Base-by-base conservation (phyloP, 805 yeast species). In the Osmozyma mogii region DNA sequence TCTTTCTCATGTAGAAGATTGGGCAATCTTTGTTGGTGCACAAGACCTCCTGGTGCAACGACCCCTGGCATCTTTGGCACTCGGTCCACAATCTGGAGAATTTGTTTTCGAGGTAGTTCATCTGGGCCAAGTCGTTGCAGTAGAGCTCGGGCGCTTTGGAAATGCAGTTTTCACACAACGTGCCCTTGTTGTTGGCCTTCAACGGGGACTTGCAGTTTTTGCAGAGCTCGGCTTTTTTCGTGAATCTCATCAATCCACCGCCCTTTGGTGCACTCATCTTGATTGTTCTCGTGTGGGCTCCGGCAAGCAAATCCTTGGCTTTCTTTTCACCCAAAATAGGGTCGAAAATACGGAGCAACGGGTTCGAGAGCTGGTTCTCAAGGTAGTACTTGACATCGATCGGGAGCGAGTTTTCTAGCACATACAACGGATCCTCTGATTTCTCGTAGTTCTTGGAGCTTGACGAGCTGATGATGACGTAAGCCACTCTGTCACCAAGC, bases 1-100 rank as follows among this genome's bases (percentile, higher is more conserved):
- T 80, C 55, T 75, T 88, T 49, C 99, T 70, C 98, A 92, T 92
- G 54, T 92, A 92, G 49, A 92, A 92, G 21, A 92, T 92, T 2
- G 96, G 96, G 60, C 99, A 92, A 55, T 92, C 97, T 43, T 88
- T 87, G 43, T 89, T 85, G 0, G 95, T 78, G 54, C 99, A 92
- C 15, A 89, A 63, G 3, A 92, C 97, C 44, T 92, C 97, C 56
- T 87, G 96, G 47, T 92, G 96, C 31, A 94, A 61, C 15, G 92
- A 83, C 0, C 97, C 97, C 45, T 94, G 96, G 55, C 98, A 92
- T 35, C 96, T 65, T 59, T 92, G 99, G 53, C 99, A 94, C 51
- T 92, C 95, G 0, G 97, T 89, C 99, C 99, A 92, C 38, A 92
- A 60, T 40, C 94, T 66, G 3, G 95, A 78, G 46, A 85, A 92